phyloP scores from a whole-genome alignment of 495 filamentous ascomycete genomes.

The Xylaria cubensis region DNA sequence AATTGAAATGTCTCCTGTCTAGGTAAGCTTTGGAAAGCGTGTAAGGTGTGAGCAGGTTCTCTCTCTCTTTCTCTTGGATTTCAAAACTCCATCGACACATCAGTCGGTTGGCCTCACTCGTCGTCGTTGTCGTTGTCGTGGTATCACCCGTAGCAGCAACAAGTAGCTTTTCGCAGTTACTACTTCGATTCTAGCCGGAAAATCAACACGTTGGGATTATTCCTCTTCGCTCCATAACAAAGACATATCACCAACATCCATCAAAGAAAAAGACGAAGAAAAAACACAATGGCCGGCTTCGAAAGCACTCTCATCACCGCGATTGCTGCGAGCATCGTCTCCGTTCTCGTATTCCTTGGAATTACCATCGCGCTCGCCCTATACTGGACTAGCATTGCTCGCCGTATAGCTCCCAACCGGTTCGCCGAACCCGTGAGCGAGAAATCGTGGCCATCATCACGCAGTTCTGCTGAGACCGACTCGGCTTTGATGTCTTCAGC shows the following conservation, averaged over 20 bases:
- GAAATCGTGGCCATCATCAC: constrained; percentile 35
- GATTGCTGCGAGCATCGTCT: constrained; percentile 33
- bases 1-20: not conserved
- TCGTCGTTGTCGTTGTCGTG: not conserved
- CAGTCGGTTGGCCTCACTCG: not conserved
- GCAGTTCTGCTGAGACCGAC: constrained; percentile 26
- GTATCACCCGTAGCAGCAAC: not conserved
- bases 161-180: not conserved
- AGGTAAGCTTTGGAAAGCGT: not conserved
- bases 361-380: constrained; percentile 35
- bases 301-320: constrained; percentile 34
- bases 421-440: constrained; percentile 32
- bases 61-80: constrained; percentile 12
- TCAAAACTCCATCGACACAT: constrained; percentile 11
- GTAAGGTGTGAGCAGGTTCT: constrained; percentile 9
- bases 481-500: constrained; percentile 13
- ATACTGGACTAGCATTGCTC: constrained; percentile 39
- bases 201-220: not conserved
- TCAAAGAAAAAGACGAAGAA: not conserved
- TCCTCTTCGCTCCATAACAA: not conserved
- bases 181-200: not conserved
- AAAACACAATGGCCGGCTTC: constrained; percentile 35
- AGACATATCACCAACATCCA: not conserved
- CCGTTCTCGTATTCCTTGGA: constrained; percentile 25
- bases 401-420: constrained; percentile 31